Conservation (phyloP, 345 rosid species). For the Corchorus capsularis region DNA sequence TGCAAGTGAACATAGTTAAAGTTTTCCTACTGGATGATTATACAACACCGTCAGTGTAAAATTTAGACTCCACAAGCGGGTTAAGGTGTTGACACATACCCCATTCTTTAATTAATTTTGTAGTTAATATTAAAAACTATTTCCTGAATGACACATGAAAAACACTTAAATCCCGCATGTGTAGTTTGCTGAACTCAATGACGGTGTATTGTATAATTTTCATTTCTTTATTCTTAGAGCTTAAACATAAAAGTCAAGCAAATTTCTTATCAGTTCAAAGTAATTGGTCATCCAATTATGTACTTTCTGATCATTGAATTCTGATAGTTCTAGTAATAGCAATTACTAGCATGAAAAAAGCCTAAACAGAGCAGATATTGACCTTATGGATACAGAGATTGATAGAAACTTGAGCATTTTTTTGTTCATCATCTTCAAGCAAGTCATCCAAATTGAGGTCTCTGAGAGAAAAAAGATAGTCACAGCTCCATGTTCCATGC, state of each 20-base stretch:
- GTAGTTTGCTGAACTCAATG: too few species aligned
- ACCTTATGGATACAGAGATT: conserved; percentile 69
- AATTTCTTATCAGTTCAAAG: not conserved
- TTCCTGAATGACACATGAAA: too few species aligned
- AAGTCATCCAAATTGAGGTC: conserved; percentile 68
- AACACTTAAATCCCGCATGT: too few species aligned
- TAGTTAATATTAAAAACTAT: too few species aligned
- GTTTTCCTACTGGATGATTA: not conserved
- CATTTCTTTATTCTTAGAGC: not conserved
- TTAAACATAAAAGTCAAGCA: not conserved
- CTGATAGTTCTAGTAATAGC: too few species aligned
- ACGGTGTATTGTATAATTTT: too few species aligned
- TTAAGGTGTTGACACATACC: too few species aligned
- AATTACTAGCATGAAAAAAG: not conserved
- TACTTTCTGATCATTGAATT: too few species aligned
- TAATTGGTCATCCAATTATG: too few species aligned
- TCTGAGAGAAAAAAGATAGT: conserved; percentile 58
- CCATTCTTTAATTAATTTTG: too few species aligned
- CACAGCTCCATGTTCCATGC: conserved; percentile 66
- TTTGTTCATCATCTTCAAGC: conserved; percentile 57
- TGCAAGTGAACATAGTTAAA: conserved; percentile 23
- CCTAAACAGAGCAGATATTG: not conserved
- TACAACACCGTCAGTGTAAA: too few species aligned
- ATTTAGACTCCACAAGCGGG: too few species aligned
- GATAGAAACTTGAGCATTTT: conserved; percentile 50